Evolutionary conservation across 2,329 filamentous ascomycete species (phyloP), one percentile per base, ranked within the genome.

Genomic region (Neonectria ditissima): DNA sequence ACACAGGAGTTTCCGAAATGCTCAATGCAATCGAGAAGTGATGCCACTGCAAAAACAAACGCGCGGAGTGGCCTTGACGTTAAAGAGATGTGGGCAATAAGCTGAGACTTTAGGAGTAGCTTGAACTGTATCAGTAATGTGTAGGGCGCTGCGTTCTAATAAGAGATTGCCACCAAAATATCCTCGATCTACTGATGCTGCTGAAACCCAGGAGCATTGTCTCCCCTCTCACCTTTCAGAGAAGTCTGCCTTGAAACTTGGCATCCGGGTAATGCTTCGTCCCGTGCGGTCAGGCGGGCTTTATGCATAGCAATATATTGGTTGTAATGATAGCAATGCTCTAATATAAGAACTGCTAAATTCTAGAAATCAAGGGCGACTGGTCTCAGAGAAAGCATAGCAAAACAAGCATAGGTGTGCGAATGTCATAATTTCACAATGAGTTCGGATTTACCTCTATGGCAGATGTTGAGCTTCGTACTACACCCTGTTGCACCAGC

Each of bases 1-100:
- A 65, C 57, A 55, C 63, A 56, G 41, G 54, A 37, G 45, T 58
- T 57, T 62, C 55, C 61, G 62, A 55, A 22, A 32, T 62, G 55
- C 58, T 66, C 48, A 32, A 61, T n/a, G 44, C 26, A 55, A 63
- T 44, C 39, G 57, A 48, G 57, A 59, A 51, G 60, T 43, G 51
- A 56, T 16, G 14, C n/a, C n/a, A 11, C 11, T 41, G n/a, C 16
- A 41, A 3, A 20, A 41, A 41, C n/a, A 41, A 2, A 18, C 37
- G n/a, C 37, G 9, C 10, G n/a, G 3, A 41, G n/a, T 41, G 37
- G 8, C 37, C n/a, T 41, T 9, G 3, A 8, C 20, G 37, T 11
- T 4, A 41, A 5, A n/a, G 16, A 20, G 20, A 18, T 11, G n/a
- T 41, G 37, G 20, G 37, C 9, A 41, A 20, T 18, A 11, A 18